These are phyloP conservation scores for Dillenia suffruticosa DNA, from an alignment of 164 flowering plant genomes.

Conservation along the genomic window DNA sequence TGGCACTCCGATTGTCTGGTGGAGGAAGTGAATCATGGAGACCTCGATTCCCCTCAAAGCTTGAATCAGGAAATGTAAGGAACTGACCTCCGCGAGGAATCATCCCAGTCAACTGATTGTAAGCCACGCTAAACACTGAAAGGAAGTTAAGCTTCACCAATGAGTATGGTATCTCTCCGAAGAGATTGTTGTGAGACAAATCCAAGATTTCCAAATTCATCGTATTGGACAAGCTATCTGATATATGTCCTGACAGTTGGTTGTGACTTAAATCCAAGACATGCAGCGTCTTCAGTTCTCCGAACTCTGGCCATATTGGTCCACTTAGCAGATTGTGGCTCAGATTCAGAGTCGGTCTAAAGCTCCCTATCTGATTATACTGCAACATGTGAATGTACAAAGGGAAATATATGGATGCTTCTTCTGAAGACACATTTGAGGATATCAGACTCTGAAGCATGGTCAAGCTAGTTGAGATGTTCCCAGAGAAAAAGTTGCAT, in stretches of 20 bases:
- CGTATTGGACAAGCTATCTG: constrained; percentile 42
- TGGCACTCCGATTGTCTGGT: constrained; percentile 1
- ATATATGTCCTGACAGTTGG: constrained; percentile 45
- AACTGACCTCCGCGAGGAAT: constrained; percentile 65
- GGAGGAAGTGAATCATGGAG: constrained; percentile 39
- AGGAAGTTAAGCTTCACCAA: constrained; percentile 39
- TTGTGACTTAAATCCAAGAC: constrained; percentile 41
- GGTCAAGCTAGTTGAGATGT: constrained; percentile 44
- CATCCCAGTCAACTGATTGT: constrained; percentile 47
- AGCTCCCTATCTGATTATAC: constrained; percentile 44
- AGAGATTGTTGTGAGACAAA: constrained; percentile 46
- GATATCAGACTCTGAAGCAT: constrained; percentile 29
- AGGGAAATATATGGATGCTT: constrained; percentile 44
- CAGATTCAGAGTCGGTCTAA: constrained; percentile 50
- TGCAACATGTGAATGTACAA: constrained; percentile 37
- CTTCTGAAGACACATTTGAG: constrained; percentile 28
- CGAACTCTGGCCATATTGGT: constrained; percentile 57
- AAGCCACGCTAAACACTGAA: constrained; percentile 58
- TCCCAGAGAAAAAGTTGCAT: constrained; percentile 43
- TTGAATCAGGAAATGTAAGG: constrained; percentile 40
- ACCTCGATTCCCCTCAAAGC: constrained; percentile 57
- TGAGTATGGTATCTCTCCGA: constrained; percentile 47
- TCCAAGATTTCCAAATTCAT: constrained; percentile 47
- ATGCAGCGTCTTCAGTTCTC: constrained; percentile 43
- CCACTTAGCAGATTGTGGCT: constrained; percentile 47